phyloP scores from a whole-genome alignment of 2,329 filamentous ascomycete genomes.

The Fusarium sp. region DNA sequence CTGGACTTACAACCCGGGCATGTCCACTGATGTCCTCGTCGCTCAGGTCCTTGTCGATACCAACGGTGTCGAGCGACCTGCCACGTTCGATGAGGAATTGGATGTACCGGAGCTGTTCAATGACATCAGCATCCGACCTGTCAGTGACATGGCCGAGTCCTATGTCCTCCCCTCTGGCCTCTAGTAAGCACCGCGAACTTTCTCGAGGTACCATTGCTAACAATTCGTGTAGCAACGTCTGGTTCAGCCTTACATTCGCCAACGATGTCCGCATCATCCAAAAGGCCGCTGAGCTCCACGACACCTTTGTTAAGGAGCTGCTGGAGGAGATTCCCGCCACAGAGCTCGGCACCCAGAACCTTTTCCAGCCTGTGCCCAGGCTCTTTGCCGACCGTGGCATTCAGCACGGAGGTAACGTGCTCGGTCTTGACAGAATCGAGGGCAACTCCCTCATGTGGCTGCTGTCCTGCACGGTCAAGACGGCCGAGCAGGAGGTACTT shows the following conservation, averaged over 20 bases:
- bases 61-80: conserved; percentile 32
- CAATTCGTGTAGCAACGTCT: conserved; percentile 12
- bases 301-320: conserved; percentile 42
- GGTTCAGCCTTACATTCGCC: conserved; percentile 36
- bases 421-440: conserved; percentile 49
- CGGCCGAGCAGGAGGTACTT: conserved; percentile 43
- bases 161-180: conserved; percentile 36
- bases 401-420: conserved; percentile 47
- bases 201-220: background rate
- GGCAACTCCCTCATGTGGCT: conserved; percentile 53
- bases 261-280: conserved; percentile 45
- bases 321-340: conserved; percentile 40
- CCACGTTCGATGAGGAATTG: conserved; percentile 41
- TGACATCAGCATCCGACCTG: conserved; percentile 24
- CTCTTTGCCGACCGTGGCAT: conserved; percentile 36
- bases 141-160: conserved; percentile 19
- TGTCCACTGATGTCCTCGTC: conserved; percentile 25
- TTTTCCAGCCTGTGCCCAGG: conserved; percentile 49
- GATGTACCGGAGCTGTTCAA: conserved; percentile 30
- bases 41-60: conserved; percentile 33
- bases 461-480: conserved; percentile 51
- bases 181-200: conserved; percentile 14
- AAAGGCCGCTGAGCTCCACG: conserved; percentile 45
- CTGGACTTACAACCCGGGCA: conserved; percentile 30
- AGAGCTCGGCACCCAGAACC: conserved; percentile 42